Conservation (phyloP, 1,139 yeast genomes). For the Scheffersomyces stambukii region DNA sequence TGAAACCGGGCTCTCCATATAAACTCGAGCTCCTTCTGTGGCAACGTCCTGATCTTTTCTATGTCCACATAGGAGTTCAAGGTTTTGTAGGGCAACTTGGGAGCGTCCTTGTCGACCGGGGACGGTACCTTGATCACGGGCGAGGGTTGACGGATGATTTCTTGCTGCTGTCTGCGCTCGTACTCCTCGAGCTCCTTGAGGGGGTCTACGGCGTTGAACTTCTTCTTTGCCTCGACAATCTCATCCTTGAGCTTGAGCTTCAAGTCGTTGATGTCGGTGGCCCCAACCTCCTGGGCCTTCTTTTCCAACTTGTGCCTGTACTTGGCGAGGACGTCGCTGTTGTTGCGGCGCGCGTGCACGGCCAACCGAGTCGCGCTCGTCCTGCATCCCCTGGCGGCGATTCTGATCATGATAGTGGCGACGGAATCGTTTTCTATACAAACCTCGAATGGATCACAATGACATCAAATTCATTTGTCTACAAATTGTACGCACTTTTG, state of each 20-base stretch:
- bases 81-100: conserved; percentile 61
- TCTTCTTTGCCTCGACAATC: conserved; percentile 39
- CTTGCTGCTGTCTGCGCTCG: conserved; percentile 37
- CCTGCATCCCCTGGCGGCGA: too few species aligned
- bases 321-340: conserved; percentile 13
- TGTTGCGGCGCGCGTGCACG: too few species aligned
- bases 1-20: conserved; percentile 90
- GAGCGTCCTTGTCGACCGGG: conserved; percentile 44
- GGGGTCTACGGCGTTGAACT: conserved; percentile 62
- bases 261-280: conserved; percentile 53
- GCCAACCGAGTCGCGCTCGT: too few species aligned
- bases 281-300: conserved; percentile 36
- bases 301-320: conserved; percentile 32
- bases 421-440: too few species aligned
- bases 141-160: conserved; percentile 42
- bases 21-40: conserved; percentile 64
- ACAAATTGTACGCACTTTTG: too few species aligned
- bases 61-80: conserved; percentile 67
- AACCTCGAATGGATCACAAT: background rate
- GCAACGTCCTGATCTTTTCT: conserved; percentile 56
- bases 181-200: conserved; percentile 59
- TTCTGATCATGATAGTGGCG: too few species aligned
- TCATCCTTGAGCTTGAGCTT: conserved; percentile 59
- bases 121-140: conserved; percentile 61
- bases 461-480: background rate